Evolutionary conservation across 2,329 filamentous ascomycete species (phyloP).

Genomic region (Phoma sp.): DNA sequence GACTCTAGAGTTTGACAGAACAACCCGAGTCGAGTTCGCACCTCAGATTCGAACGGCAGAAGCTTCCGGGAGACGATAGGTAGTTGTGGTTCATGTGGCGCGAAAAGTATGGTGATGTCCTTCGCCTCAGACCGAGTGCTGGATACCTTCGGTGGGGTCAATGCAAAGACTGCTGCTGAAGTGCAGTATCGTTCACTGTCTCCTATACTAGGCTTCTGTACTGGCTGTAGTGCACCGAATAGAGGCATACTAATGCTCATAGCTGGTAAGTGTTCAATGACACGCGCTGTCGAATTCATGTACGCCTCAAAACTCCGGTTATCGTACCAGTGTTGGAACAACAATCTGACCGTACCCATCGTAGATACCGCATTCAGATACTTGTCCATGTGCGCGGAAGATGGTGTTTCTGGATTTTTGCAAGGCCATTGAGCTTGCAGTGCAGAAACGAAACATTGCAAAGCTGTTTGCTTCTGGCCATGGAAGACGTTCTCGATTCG

Average conservation of each 20-base stretch:
- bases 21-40: slow-evolving; percentile 10
- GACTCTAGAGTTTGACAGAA: slow-evolving; percentile 21
- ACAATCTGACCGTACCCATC: slow-evolving; percentile 23
- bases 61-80: background rate
- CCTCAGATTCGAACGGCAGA: background rate
- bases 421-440: slow-evolving; percentile 31
- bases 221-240: background rate
- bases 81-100: background rate
- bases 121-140: background rate
- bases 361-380: slow-evolving; percentile 24
- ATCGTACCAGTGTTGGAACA: slow-evolving; percentile 41
- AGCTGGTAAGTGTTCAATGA: slow-evolving; percentile 15
- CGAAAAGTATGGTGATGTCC: background rate
- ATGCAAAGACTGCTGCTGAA: slow-evolving; percentile 11
- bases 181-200: slow-evolving; percentile 5
- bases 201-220: background rate
- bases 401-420: slow-evolving; percentile 15
- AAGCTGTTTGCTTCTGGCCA: slow-evolving; percentile 9
- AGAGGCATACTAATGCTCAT: background rate
- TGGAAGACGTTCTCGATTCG: slow-evolving; percentile 17
- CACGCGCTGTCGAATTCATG: slow-evolving; percentile 24
- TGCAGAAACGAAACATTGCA: slow-evolving; percentile 15
- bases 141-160: background rate
- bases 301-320: slow-evolving; percentile 49
- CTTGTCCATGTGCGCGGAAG: background rate